Conservation (phyloP, 495 filamentous ascomycete genomes). For the Corynascus novoguineensis region DNA sequence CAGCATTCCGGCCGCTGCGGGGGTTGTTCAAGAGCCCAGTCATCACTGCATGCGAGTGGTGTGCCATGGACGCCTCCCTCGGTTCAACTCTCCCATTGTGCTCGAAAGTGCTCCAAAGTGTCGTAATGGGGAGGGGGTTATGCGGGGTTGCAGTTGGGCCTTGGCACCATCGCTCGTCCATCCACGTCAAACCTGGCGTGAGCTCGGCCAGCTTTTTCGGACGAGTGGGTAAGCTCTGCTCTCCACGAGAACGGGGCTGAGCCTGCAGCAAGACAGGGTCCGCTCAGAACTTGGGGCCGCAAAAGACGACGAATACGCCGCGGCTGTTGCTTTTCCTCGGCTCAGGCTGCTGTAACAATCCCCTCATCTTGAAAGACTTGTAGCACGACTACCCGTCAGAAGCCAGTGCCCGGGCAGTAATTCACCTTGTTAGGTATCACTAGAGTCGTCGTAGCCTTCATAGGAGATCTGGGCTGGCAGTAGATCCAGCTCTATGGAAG, state of each 20-base stretch:
- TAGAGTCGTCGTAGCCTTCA: no score
- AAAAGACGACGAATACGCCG: neutral
- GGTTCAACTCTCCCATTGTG: neutral
- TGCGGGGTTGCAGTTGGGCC: slow-evolving; percentile 4
- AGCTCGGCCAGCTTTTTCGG: neutral
- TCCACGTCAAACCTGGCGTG: neutral
- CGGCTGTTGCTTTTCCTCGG: neutral
- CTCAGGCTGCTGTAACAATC: no score
- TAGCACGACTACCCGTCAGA: no score
- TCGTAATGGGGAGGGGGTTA: slow-evolving; percentile 4
- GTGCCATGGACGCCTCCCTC: neutral
- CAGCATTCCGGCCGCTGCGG: neutral
- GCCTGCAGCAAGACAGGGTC: neutral
- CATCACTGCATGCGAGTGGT: no score
- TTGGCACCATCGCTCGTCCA: neutral
- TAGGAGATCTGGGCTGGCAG: no score
- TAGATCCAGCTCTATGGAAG: neutral
- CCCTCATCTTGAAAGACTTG: no score
- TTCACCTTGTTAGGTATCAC: no score
- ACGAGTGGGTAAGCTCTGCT: neutral
- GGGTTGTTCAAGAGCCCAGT: neutral
- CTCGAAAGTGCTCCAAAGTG: neutral
- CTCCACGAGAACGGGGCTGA: neutral
- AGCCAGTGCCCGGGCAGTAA: no score
- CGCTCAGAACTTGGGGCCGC: neutral